Percentiles rank a stretch among this genome's conserved stretches.
These are phyloP conservation scores for Podila verticillata DNA, from an alignment of 192 early-diverging fungal genomes.

Conservation along the genomic window DNA sequence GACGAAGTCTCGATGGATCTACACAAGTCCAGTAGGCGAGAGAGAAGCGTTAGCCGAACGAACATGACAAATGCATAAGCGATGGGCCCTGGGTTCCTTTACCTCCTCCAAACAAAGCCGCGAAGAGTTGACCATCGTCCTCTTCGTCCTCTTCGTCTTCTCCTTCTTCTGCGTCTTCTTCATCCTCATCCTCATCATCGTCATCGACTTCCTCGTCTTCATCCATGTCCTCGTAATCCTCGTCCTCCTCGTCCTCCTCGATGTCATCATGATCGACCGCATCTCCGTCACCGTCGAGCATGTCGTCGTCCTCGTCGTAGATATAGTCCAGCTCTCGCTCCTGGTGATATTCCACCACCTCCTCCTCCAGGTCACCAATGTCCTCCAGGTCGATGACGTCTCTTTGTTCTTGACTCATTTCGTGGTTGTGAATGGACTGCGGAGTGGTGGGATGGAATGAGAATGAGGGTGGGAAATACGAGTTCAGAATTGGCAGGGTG, in stretches of 20 bases:
- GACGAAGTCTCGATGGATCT: neutral
- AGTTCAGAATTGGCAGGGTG: too few relatives aligned
- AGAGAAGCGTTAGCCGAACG: neutral
- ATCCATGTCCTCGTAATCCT: slow-evolving; percentile 31
- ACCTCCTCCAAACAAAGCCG: slow-evolving; percentile 2
- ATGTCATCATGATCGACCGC: slow-evolving; percentile 25
- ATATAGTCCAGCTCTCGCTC: slow-evolving; percentile 1
- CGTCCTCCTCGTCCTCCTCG: slow-evolving; percentile 26
- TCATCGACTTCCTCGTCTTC: slow-evolving; percentile 20
- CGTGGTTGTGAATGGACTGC: too few relatives aligned
- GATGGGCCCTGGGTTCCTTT: neutral
- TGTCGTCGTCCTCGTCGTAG: too few relatives aligned
- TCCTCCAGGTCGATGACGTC: neutral
- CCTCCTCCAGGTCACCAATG: neutral
- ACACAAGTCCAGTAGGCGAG: neutral
- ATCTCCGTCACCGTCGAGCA: slow-evolving; percentile 18
- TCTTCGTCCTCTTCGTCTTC: slow-evolving; percentile 2
- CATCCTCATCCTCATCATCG: slow-evolving; percentile 16
- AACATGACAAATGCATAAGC: neutral
- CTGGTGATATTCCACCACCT: neutral
- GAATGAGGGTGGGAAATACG: too few relatives aligned
- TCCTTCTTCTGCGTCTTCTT: slow-evolving; percentile 13
- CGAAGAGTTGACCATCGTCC: slow-evolving; percentile 4
- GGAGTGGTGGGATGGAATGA: too few relatives aligned
- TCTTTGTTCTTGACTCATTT: too few relatives aligned